Evolutionary conservation across 75 land plant species (phyloP).

Genomic region (Isoetes taiwanensis): DNA sequence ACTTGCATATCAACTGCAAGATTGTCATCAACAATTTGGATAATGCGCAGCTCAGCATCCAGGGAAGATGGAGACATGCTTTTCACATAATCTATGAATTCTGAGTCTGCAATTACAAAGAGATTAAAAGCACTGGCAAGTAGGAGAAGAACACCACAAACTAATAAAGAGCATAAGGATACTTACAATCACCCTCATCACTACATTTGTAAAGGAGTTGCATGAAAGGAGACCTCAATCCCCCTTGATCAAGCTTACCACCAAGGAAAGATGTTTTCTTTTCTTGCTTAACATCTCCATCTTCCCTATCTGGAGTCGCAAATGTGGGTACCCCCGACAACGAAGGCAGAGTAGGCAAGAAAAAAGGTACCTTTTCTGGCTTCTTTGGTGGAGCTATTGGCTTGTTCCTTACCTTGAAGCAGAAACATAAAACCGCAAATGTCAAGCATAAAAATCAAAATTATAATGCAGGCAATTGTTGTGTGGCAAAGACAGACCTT

Average conservation of each 20-base stretch:
- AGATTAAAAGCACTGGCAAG: neutral
- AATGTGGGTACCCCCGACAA: constrained; percentile 63
- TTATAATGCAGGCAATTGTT: too few species aligned
- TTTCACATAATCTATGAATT: constrained; percentile 57
- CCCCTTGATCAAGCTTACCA: neutral
- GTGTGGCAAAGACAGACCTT: too few species aligned
- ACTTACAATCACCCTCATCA: constrained; percentile 57
- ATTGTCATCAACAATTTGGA: constrained; percentile 70
- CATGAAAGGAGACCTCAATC: constrained; percentile 33
- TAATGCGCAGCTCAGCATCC: constrained; percentile 76
- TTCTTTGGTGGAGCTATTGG: constrained; percentile 92
- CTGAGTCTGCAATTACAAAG: constrained; percentile 40
- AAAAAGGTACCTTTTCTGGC: constrained; percentile 92
- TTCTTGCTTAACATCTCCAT: too few species aligned
- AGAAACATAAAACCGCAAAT: too few species aligned
- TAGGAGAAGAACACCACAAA: neutral
- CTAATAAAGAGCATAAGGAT: neutral
- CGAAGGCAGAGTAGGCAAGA: constrained; percentile 73
- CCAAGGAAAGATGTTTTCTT: too few species aligned
- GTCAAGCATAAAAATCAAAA: too few species aligned
- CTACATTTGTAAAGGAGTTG: constrained; percentile 42
- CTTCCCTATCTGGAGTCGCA: constrained; percentile 16
- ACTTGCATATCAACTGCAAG: constrained; percentile 36
- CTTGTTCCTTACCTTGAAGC: constrained; percentile 72
- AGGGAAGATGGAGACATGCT: constrained; percentile 60